Base-by-base conservation (phyloP, 2,329 filamentous ascomycete species). In the Fonsecaea pedrosoi region DNA sequence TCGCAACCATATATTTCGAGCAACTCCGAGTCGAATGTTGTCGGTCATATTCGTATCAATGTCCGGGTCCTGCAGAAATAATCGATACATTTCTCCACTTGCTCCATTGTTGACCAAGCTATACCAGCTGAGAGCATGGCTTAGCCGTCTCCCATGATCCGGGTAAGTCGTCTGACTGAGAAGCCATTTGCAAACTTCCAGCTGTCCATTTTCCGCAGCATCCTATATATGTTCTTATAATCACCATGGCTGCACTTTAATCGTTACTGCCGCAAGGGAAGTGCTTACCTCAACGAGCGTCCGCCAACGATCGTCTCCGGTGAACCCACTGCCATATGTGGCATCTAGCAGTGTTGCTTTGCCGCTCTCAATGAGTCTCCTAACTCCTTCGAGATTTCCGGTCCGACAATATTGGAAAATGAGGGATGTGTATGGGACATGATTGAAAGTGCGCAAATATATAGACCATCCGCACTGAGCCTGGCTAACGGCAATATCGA, bases 311-410 rank as follows among this genome's bases (percentile, higher is more conserved):
- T n/a, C n/a, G 3, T 8, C 15, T 0, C 25, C 25, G 1, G 25
- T 25, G 25, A 3, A 25, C 42, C n/a, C n/a, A 25, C 18, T 25
- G 18, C 12, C 35, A 6, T n/a, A 21, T 21, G 18, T 8, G n/a
- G 45, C 40, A 60, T 60, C 57, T n/a, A 60, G 42, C 21, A 38
- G 57, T 45, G 57, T 60, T 18, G 57, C 57, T 13, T 37, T 21
- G 21, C 57, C 57, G 15, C 25, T 37, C 25, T 50, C 40, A 60
- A 60, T 34, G 42, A 60, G 57, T 8, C 38, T 48, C 8, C 25
- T 48, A 4, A 60, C 7, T 21, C 42, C 40, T 37, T 12, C 40
- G n/a, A 60, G 40, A 13, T 50, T 25, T 2, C 57, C 57, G 0
- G 3, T 1, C 2, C 1, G 0, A 21, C 18, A 10, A 10, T 34